Evolutionary conservation across 23 red algal genomes (phyloP), one percentile per base, ranked within the genome.

Genomic region (Gracilaria gracilis): DNA sequence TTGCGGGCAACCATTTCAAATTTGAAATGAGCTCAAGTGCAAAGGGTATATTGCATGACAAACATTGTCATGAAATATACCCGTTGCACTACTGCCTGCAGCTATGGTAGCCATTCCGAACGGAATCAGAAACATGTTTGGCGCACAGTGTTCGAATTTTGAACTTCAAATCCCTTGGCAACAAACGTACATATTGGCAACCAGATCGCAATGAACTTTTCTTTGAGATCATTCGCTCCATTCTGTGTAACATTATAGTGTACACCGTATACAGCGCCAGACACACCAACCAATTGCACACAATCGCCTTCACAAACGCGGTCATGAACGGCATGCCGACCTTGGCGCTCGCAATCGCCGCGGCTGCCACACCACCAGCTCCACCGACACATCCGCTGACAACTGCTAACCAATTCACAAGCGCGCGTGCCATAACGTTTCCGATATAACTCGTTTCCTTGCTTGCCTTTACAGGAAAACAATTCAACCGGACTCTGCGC

Each of bases 41-140:
- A n/a, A n/a, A n/a, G n/a, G n/a, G n/a, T n/a, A n/a, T n/a, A n/a
- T n/a, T n/a, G n/a, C n/a, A n/a, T n/a, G n/a, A n/a, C n/a, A n/a
- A n/a, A n/a, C n/a, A n/a, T n/a, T n/a, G n/a, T n/a, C n/a, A n/a
- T n/a, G n/a, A n/a, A n/a, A n/a, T n/a, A n/a, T n/a, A n/a, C n/a
- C n/a, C n/a, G n/a, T n/a, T n/a, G n/a, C n/a, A n/a, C n/a, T n/a
- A n/a, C n/a, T n/a, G n/a, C n/a, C n/a, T n/a, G n/a, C n/a, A n/a
- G n/a, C n/a, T n/a, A n/a, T n/a, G n/a, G n/a, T n/a, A 12, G 78
- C 80, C 69, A 91, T 90, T 31, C 86, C 94, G 40, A 96, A 81
- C 12, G 94, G 94, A 33, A 96, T 77, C 15, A 91, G 66, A 51
- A 96, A 96, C 94, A 96, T 96, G 81, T 96, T 96, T 23, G 94